Evolutionary conservation across 129 eudicot genomes (phyloP).

Genomic region (Centrapalus pauciflorus): DNA sequence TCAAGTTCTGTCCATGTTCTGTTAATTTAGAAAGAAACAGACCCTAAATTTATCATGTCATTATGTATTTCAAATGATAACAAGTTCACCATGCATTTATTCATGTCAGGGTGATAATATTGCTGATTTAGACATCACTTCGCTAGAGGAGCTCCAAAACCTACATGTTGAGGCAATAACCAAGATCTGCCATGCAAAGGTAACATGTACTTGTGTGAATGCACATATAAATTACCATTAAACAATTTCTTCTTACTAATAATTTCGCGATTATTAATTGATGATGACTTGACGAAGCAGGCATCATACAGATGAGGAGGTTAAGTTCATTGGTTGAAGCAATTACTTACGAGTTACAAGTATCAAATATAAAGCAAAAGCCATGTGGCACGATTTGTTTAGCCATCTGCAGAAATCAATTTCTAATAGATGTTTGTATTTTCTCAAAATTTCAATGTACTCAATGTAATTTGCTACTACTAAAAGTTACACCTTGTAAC

Average conservation of each 20-base stretch:
- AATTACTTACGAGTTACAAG: conserved; percentile 15
- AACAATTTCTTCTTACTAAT: neutral
- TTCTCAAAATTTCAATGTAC: conserved; percentile 17
- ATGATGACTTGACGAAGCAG: conserved; percentile 12
- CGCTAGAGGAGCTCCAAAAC: conserved; percentile 63
- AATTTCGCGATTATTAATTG: neutral
- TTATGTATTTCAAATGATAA: neutral
- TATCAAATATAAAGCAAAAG: neutral
- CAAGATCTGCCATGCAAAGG: conserved; percentile 70
- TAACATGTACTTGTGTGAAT: conserved; percentile 3
- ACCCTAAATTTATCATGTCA: neutral
- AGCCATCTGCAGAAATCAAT: neutral
- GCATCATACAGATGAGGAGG: conserved; percentile 30
- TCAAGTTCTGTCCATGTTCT: too few species aligned
- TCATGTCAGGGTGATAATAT: conserved; percentile 51
- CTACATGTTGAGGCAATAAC: conserved; percentile 71
- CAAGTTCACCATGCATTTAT: neutral
- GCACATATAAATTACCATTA: neutral
- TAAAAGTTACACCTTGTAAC: conserved; percentile 25
- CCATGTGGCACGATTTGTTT: neutral
- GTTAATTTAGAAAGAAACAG: neutral
- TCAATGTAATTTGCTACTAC: conserved; percentile 29
- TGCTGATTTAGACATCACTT: conserved; percentile 42
- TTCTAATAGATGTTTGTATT: conserved; percentile 13
- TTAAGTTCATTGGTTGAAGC: neutral